Evolutionary conservation across 257 asterid genomes (phyloP).

Genomic region (Jasminum sambac): DNA sequence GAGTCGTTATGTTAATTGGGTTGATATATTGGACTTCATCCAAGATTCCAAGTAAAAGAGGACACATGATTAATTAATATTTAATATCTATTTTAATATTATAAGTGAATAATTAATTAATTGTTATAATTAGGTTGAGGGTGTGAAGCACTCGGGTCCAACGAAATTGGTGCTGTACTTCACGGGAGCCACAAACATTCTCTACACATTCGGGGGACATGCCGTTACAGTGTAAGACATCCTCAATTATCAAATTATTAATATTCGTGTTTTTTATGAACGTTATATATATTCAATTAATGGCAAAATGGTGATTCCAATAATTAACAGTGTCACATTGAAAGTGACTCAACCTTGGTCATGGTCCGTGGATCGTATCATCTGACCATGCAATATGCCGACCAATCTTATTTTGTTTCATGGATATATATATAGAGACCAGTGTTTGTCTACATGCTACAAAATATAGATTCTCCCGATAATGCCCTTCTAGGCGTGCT

Average conservation of each 20-base stretch:
- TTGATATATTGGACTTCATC: background rate
- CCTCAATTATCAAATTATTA: background rate
- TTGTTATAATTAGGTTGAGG: conserved; percentile 38
- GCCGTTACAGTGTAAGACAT: conserved; percentile 55
- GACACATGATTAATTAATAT: background rate
- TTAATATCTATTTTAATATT: background rate
- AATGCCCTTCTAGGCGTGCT: conserved; percentile 39
- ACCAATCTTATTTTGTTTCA: conserved; percentile 30
- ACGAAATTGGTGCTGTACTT: conserved; percentile 45
- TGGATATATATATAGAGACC: conserved; percentile 13
- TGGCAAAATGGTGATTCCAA: conserved; percentile 6
- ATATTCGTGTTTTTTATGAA: background rate
- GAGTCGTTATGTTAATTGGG: no score
- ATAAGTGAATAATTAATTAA: background rate
- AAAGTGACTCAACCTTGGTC: conserved; percentile 22
- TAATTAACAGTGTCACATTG: conserved; percentile 10
- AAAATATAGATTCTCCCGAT: conserved; percentile 5
- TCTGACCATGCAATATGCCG: conserved; percentile 23
- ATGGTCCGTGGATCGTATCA: background rate
- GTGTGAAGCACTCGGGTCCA: conserved; percentile 53
- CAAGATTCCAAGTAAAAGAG: conserved; percentile 21
- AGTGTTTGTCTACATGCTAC: conserved; percentile 32
- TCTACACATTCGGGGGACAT: conserved; percentile 60
- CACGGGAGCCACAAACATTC: conserved; percentile 63
- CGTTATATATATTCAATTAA: no score